These are phyloP conservation scores for Chloris gayana DNA, from an alignment of 176 grass and related monocot genomes.

Conservation along the genomic window DNA sequence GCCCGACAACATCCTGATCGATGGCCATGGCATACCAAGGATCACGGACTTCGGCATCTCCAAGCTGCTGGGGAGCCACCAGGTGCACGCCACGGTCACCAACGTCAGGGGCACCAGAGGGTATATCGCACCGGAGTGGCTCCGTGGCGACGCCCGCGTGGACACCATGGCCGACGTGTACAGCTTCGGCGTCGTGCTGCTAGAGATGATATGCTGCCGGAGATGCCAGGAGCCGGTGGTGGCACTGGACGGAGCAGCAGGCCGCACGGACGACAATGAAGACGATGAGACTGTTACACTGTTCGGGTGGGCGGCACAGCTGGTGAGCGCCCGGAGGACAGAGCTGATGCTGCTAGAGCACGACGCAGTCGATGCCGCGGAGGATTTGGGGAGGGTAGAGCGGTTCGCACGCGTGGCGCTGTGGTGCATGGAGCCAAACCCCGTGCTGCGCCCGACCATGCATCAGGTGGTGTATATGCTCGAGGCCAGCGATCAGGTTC, in stretches of 20 bases:
- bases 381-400: background rate
- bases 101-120: slow-evolving; percentile 18
- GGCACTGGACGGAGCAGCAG: too few relatives aligned
- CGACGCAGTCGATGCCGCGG: background rate
- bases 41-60: slow-evolving; percentile 30
- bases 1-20: slow-evolving; percentile 22
- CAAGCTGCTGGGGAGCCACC: background rate
- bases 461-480: slow-evolving; percentile 16
- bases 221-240: background rate
- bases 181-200: slow-evolving; percentile 80
- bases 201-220: slow-evolving; percentile 27
- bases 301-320: slow-evolving; percentile 2
- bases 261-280: too few relatives aligned
- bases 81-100: slow-evolving; percentile 31
- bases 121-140: slow-evolving; percentile 22
- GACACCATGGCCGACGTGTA: slow-evolving; percentile 60
- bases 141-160: slow-evolving; percentile 1
- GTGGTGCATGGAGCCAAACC: slow-evolving; percentile 23
- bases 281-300: background rate
- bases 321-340: background rate
- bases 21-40: background rate
- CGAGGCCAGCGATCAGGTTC: background rate
- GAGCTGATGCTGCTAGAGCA: background rate
- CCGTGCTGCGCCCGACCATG: slow-evolving; percentile 8
- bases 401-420: slow-evolving; percentile 11